Conservation (phyloP, 768 basidiomycete genomes). For the Russula sp. region DNA sequence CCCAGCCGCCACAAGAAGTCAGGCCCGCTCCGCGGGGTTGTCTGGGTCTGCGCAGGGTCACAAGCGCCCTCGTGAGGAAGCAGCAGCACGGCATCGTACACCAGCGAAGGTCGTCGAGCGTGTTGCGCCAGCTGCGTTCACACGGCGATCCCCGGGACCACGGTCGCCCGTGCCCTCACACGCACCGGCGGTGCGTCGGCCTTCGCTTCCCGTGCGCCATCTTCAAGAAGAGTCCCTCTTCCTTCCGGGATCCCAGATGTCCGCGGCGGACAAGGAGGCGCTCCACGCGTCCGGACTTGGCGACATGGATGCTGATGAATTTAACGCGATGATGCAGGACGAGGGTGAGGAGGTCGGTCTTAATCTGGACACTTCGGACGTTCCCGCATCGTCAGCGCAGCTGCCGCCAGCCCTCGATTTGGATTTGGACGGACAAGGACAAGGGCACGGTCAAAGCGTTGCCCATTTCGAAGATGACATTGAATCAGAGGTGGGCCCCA, state of each 20-base stretch:
- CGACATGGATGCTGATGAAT: slow-evolving; percentile 54
- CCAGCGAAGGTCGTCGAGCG: slow-evolving; percentile 20
- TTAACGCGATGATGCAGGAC: slow-evolving; percentile 51
- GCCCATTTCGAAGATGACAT: slow-evolving; percentile 15
- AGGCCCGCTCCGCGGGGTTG: slow-evolving; percentile 4
- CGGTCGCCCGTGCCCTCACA: slow-evolving; percentile 3
- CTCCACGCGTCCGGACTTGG: slow-evolving; percentile 58
- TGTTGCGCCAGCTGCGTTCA: slow-evolving; percentile 1
- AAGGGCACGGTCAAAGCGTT: not conserved
- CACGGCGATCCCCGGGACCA: slow-evolving; percentile 22
- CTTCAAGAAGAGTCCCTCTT: slow-evolving; percentile 27
- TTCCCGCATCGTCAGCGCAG: not conserved
- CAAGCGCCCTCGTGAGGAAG: slow-evolving; percentile 16
- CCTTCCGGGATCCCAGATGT: slow-evolving; percentile 35
- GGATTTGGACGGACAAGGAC: not conserved
- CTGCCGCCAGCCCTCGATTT: not conserved
- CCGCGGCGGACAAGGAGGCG: slow-evolving; percentile 44
- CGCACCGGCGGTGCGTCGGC: not conserved
- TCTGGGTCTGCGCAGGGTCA: slow-evolving; percentile 4
- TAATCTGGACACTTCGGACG: not conserved
- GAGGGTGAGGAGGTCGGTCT: slow-evolving; percentile 47
- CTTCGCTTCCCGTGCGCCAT: not conserved
- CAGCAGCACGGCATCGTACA: slow-evolving; percentile 1
- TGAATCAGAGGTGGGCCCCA: slow-evolving; percentile 19
- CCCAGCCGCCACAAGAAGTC: not conserved